Base-by-base conservation (phyloP, 2,329 filamentous ascomycete genomes). In the Rugonectria rugulosa region DNA sequence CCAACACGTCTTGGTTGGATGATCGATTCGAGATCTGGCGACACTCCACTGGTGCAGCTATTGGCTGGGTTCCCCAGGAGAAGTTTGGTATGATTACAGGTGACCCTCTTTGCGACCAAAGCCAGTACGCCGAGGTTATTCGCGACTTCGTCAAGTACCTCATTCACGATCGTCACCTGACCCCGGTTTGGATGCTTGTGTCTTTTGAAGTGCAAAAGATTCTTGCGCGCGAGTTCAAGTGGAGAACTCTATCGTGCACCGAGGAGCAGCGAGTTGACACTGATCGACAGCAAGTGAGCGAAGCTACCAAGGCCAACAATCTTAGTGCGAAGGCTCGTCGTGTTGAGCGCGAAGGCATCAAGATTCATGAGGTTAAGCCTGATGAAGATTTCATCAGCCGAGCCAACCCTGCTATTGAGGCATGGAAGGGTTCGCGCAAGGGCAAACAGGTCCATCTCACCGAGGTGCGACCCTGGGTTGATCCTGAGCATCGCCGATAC, bases 1-100 rank as follows among this genome's bases (percentile, higher is more conserved):
- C 92, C 43, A 96, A 96, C 69, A 97, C 93, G 0, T 95, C 92
- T 0, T 97, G 92, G 92, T 84, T 95, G 7, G 93, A 97, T 71
- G 90, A 92, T 6, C 87, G 92, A 6, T 97, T 93, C 72, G 83
- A 91, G 68, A 87, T 96, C 54, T 97, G 92, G 91, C 88, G 93
- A 24, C 91, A 97, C 69, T 76, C 83, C 19, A 94, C 90, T 2
- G 93, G 93, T 43, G 93, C 92, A 0, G 92, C 92, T 5, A 82
- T 97, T 27, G 90, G 92, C 10, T 97, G 91, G 69, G 90, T 95
- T 2, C 85, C 86, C 40, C 86, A 89, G 62, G 86, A 82, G 19
- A 89, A 89, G 63, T 92, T 90, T 64, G 91, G 88, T 37, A 92
- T 97, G 75, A 87, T 93, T 29, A 90, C 93, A 14, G 93, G 93